Conservation (phyloP, 352 stramenopile genomes). For the Globisporangium solare region DNA sequence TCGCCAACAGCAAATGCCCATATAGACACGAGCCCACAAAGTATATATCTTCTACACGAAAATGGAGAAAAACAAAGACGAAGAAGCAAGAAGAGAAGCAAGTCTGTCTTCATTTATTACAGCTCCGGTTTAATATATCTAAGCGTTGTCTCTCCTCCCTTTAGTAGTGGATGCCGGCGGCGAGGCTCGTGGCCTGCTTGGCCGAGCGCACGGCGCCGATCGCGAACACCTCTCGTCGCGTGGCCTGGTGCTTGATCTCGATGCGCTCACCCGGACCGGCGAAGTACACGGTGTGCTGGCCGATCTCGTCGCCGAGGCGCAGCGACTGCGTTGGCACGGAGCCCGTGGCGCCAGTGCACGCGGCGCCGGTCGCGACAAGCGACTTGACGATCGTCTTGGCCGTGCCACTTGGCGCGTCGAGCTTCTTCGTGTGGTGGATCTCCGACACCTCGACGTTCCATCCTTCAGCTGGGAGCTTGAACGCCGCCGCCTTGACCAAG, state of each 20-base stretch:
- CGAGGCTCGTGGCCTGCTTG: constrained; percentile 41
- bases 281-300: constrained; percentile 81
- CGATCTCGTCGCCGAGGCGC: constrained; percentile 77
- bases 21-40: too few relatives aligned
- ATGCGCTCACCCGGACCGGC: constrained; percentile 73
- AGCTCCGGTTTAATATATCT: neutral
- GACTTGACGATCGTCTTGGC: constrained; percentile 77
- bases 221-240: constrained; percentile 75
- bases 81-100: neutral
- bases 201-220: constrained; percentile 67
- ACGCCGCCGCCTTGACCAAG: constrained; percentile 64
- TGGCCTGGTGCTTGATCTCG: constrained; percentile 82
- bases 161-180: constrained; percentile 61
- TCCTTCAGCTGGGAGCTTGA: constrained; percentile 61
- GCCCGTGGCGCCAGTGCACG: constrained; percentile 41
- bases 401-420: constrained; percentile 75
- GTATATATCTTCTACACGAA: too few relatives aligned
- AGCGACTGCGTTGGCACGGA: constrained; percentile 60
- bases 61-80: neutral
- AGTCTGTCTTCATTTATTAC: neutral
- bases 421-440: constrained; percentile 86
- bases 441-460: constrained; percentile 83
- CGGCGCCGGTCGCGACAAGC: constrained; percentile 47
- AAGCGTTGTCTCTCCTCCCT: constrained; percentile 22
- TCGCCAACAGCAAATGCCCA: too few relatives aligned